A percentile compares a stretch with the other conserved stretches of the same genome.
Conservation (phyloP, 306 rosid genomes). For the Cicer yamashitae region DNA sequence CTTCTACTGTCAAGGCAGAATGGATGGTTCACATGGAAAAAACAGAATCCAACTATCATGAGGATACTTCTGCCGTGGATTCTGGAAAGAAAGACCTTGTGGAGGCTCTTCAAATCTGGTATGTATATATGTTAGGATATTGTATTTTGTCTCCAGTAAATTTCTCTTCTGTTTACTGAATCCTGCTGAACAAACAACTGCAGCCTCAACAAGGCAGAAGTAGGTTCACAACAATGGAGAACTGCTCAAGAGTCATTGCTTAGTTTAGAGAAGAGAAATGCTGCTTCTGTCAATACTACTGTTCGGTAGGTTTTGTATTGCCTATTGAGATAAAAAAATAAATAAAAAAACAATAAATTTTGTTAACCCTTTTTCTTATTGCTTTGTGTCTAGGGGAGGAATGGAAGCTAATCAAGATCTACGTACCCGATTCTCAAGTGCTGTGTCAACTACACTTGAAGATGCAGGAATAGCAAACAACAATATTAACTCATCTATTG, state of each 20-base stretch:
- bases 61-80: slow-evolving; percentile 86
- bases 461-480: slow-evolving; percentile 84
- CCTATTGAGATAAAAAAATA: slow-evolving; percentile 1
- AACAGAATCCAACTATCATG: slow-evolving; percentile 78
- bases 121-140: slow-evolving; percentile 34
- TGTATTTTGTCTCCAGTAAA: slow-evolving; percentile 35
- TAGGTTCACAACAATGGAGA: slow-evolving; percentile 94
- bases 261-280: slow-evolving; percentile 73
- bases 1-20: slow-evolving; percentile 76
- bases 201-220: slow-evolving; percentile 85
- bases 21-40: slow-evolving; percentile 90
- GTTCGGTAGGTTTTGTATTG: slow-evolving; percentile 65
- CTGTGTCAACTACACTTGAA: slow-evolving; percentile 77
- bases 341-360: slow-evolving; percentile 9
- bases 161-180: slow-evolving; percentile 29
- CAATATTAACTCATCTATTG: slow-evolving; percentile 80
- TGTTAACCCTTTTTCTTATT: slow-evolving; percentile 29
- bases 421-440: slow-evolving; percentile 74
- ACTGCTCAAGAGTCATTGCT: slow-evolving; percentile 93
- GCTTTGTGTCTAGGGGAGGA: slow-evolving; percentile 67
- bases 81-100: slow-evolving; percentile 81
- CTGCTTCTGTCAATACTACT: slow-evolving; percentile 79
- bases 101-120: slow-evolving; percentile 91
- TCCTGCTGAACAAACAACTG: slow-evolving; percentile 42
- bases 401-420: slow-evolving; percentile 78